phyloP scores from a whole-genome alignment of 208 protist genomes.

The Trypanosoma grayi region DNA sequence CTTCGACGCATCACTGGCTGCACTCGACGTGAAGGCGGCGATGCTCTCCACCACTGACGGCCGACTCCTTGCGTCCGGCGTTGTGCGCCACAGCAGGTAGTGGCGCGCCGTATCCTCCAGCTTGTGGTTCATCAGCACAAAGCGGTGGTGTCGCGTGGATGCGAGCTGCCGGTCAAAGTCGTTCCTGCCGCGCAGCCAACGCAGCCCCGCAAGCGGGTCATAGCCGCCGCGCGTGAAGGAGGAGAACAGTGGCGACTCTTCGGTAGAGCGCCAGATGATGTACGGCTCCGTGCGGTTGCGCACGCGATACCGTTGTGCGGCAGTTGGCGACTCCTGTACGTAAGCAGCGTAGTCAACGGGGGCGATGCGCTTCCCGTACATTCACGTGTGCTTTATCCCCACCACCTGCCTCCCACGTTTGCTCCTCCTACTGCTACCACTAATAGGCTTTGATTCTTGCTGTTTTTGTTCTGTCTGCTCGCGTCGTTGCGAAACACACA shows the following conservation, averaged over 20 bases:
- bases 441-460: background rate
- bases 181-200: slow-evolving; percentile 20
- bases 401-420: too few species aligned
- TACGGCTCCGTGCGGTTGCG: background rate
- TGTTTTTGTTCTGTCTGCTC: background rate
- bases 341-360: slow-evolving; percentile 18
- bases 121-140: background rate
- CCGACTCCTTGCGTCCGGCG: background rate
- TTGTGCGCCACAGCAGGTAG: background rate
- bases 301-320: background rate
- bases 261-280: background rate
- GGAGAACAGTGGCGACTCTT: background rate
- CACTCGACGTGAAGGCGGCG: background rate
- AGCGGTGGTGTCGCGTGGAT: background rate
- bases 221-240: background rate
- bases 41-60: background rate
- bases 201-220: too few species aligned
- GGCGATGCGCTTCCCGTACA: slow-evolving; percentile 18
- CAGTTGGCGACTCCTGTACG: background rate
- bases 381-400: too few species aligned
- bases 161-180: slow-evolving; percentile 31
- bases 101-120: background rate
- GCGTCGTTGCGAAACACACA: background rate
- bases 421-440: too few species aligned
- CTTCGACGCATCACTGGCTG: too few species aligned